These are phyloP conservation scores for Aureobasidium sp. DNA, from an alignment of 2,329 filamentous ascomycete genomes.

Conservation along the genomic window DNA sequence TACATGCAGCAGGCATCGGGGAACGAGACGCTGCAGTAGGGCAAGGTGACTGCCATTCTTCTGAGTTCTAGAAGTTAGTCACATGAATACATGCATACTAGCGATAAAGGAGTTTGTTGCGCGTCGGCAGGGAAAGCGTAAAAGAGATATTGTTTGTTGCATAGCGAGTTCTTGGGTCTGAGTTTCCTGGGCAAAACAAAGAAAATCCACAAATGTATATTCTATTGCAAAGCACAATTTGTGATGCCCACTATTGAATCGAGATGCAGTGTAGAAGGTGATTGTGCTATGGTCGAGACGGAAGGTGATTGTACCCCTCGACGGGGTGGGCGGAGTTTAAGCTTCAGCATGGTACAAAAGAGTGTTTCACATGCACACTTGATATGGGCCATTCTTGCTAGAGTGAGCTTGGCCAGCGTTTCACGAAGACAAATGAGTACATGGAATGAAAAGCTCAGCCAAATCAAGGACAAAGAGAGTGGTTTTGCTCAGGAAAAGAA, in stretches of 20 bases:
- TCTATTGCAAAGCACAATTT: neutral
- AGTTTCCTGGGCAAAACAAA: neutral
- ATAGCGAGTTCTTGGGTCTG: neutral
- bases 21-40: neutral
- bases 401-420: neutral
- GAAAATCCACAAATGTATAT: neutral
- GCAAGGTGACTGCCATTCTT: neutral
- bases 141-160: neutral
- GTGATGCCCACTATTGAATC: no score
- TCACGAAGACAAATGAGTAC: neutral
- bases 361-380: slow-evolving; percentile 1
- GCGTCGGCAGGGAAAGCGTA: neutral
- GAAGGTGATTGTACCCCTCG: neutral
- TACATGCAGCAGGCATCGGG: neutral
- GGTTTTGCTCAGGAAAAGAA: neutral
- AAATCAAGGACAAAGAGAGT: neutral
- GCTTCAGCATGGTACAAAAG: neutral
- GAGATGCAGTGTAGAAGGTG: neutral
- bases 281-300: neutral
- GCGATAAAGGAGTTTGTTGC: slow-evolving; percentile 1
- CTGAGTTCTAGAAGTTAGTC: neutral
- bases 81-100: neutral
- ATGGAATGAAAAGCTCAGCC: no score
- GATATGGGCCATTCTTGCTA: neutral
- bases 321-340: slow-evolving; percentile 8